Evolutionary conservation across 129 eudicot species (phyloP).

Genomic region (Lactuca saligna): DNA sequence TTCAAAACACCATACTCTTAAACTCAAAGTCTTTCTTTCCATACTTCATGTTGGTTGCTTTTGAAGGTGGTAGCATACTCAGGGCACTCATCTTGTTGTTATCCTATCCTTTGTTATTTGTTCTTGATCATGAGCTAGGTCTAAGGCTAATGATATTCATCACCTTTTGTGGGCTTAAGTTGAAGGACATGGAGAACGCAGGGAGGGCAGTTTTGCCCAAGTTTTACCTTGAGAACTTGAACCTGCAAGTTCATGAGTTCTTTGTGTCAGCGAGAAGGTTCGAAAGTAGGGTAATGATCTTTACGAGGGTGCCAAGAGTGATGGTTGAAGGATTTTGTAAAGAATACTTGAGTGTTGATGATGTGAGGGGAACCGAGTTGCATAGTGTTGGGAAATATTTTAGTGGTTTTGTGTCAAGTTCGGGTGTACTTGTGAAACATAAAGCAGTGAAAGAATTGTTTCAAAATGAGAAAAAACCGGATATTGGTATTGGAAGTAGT

Average conservation of each 20-base stretch:
- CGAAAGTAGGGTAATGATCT: constrained; percentile 39
- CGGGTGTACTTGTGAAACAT: constrained; percentile 71
- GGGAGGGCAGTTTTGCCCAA: constrained; percentile 83
- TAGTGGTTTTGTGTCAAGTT: constrained; percentile 51
- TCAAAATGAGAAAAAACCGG: constrained; percentile 54
- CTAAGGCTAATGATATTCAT: constrained; percentile 72
- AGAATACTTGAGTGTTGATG: constrained; percentile 59
- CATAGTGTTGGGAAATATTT: constrained; percentile 47
- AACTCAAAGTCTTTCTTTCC: constrained; percentile 75
- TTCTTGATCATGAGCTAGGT: constrained; percentile 47
- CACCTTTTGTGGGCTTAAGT: constrained; percentile 66
- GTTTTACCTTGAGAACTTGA: constrained; percentile 76
- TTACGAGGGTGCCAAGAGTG: constrained; percentile 75
- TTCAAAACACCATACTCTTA: constrained; percentile 52
- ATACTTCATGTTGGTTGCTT: constrained; percentile 90
- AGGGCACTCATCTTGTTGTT: constrained; percentile 59
- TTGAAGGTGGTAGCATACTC: constrained; percentile 79
- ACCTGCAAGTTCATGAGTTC: constrained; percentile 49
- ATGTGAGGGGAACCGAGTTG: constrained; percentile 74
- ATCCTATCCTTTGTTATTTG: constrained; percentile 50
- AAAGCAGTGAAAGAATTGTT: constrained; percentile 60
- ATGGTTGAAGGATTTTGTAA: constrained; percentile 85
- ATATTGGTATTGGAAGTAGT: constrained; percentile 73
- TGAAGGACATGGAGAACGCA: constrained; percentile 57
- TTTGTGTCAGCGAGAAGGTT: constrained; percentile 23